Evolutionary conservation across 805 yeast genomes (phyloP).

Genomic region (Cyberlindnera amylophila): DNA sequence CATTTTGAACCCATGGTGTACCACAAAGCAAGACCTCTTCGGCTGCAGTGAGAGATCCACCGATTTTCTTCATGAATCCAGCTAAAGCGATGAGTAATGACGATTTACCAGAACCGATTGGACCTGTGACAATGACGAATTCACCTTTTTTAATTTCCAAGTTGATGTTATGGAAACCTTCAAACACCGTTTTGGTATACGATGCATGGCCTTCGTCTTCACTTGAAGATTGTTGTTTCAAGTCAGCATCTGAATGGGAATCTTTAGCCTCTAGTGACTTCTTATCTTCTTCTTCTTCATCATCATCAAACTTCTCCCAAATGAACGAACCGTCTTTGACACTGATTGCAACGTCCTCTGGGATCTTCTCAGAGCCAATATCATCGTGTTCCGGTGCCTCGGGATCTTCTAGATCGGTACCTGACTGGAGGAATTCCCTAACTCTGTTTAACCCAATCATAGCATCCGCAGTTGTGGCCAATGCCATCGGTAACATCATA

Average conservation of each 20-base stretch:
- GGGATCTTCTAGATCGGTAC: constrained; percentile 38
- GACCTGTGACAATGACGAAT: constrained; percentile 70
- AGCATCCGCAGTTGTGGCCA: constrained; percentile 68
- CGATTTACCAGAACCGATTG: constrained; percentile 76
- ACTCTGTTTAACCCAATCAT: constrained; percentile 57
- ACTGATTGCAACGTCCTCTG: constrained; percentile 40
- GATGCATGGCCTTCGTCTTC: constrained; percentile 14
- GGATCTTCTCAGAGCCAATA: constrained; percentile 27
- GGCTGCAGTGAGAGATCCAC: constrained; percentile 46
- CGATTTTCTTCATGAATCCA: constrained; percentile 55
- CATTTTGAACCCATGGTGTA: constrained; percentile 74
- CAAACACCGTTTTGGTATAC: constrained; percentile 9
- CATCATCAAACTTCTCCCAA: constrained; percentile 56
- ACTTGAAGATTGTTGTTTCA: constrained; percentile 6
- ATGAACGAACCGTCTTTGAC: constrained; percentile 54
- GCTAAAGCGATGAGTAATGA: constrained; percentile 63
- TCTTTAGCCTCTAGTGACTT: constrained; percentile 14
- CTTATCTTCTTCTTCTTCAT: neutral
- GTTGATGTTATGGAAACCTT: constrained; percentile 16
- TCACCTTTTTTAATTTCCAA: constrained; percentile 49
- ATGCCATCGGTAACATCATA: constrained; percentile 66
- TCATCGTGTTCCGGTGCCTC: constrained; percentile 32
- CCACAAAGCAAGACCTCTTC: constrained; percentile 48
- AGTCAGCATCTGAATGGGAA: constrained; percentile 7
- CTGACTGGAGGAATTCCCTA: constrained; percentile 46